A percentile compares a stretch with the other conserved stretches of the same genome.
phyloP scores from a whole-genome alignment of 2,329 filamentous ascomycete species.

The Clarireedia hainanense region DNA sequence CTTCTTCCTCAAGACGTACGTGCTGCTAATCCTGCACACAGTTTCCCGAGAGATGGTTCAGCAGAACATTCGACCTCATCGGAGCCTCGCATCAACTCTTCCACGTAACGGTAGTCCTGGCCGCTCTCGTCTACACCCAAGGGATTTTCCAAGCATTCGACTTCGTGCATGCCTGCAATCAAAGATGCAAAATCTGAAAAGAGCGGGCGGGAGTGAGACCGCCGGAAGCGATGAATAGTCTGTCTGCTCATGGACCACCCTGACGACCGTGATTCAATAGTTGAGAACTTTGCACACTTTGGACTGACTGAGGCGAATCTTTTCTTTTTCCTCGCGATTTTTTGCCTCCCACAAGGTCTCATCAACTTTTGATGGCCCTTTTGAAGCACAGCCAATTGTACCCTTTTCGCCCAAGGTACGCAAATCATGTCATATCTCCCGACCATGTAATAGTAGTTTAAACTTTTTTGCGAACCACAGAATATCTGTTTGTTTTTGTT shows the following conservation, averaged over 20 bases:
- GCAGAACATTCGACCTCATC: slow-evolving; percentile 37
- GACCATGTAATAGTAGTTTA: no score
- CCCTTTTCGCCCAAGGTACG: no score
- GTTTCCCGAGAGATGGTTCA: slow-evolving; percentile 38
- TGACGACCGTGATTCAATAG: no score
- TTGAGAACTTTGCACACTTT: no score
- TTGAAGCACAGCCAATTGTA: no score
- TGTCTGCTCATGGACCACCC: no score
- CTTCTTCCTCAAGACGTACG: no score
- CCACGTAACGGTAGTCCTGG: slow-evolving; percentile 39
- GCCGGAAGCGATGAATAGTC: not conserved
- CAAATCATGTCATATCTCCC: no score
- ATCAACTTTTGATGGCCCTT: not conserved
- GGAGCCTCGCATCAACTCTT: slow-evolving; percentile 43
- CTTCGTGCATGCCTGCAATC: slow-evolving; percentile 22
- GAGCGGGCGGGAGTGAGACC: not conserved
- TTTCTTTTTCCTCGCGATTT: no score
- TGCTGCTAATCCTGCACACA: slow-evolving; percentile 15
- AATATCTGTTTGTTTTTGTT: not conserved
- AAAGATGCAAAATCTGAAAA: not conserved
- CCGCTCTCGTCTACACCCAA: slow-evolving; percentile 31
- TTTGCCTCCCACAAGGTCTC: not conserved
- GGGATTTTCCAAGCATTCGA: slow-evolving; percentile 33
- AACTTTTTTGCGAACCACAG: no score
- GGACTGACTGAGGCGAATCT: no score